Evolutionary conservation across 495 filamentous ascomycete genomes (phyloP), one percentile per base, ranked within the genome.

Genomic region (Podospora didyma): DNA sequence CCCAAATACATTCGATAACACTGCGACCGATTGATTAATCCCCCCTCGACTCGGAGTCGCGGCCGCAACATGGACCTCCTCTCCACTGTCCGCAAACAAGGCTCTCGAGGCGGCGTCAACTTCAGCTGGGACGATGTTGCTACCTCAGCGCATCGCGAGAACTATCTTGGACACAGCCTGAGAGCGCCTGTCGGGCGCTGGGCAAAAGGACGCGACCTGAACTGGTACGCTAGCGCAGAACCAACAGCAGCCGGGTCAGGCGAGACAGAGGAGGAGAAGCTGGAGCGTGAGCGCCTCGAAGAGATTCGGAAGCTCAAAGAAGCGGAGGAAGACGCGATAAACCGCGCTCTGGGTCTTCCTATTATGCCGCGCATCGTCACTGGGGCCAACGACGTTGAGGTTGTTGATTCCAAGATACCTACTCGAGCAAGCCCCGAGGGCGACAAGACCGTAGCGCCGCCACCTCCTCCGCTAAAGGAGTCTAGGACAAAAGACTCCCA

Each of bases 71-170:
- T 98, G 94, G 94, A 98, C 82, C 84, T 98, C 51, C 84, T 98
- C 49, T 90, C 93, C 26, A 85, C 89, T 20, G 84, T 98, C 49
- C 89, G 92, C 60, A 97, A 98, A 76, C 86, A 90, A 69, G 92
- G 93, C 59, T 96, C 90, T 51, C 89, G 94, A 62, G 94, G 94
- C 63, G 94, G 94, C 66, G 87, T 84, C 74, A 89, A 95, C 69
- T 97, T 98, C 81, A 90, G 86, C 75, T 97, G 94, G 94, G 88
- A 92, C 59, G 90, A 96, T 64, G 94, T 98, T 66, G 87, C 92
- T 63, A 82, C 80, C 49, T 92, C 90, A 39, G 72, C 80, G 41
- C 92, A 97, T 63, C 90, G 94, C 62, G 93, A 98, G 68, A 97
- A 98, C 72, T 98, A 98, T 70, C 86, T 98, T 0, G 94, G 95